Base-by-base conservation (phyloP, 192 early-diverging fungal species). In the Chytriomyces hyalinus region DNA sequence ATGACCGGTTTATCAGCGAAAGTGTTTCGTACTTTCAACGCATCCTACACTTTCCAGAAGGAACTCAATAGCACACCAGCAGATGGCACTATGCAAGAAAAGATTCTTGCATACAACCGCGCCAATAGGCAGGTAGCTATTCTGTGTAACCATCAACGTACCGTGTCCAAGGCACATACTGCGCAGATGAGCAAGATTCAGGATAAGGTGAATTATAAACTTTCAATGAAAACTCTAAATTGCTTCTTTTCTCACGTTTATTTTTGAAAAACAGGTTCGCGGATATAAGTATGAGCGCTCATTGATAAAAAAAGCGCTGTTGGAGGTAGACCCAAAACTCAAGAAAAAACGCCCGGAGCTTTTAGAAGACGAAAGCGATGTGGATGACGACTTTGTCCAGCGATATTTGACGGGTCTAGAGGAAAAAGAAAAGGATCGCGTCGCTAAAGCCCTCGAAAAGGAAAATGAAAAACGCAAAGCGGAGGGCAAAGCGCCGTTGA, bases 21-120 rank as follows among this genome's bases (percentile, higher is more conserved):
- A 82, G 97, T 99, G 15, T 99, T 99, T 86, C 96, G 97, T 94
- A 99, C 97, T 26, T 97, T 90, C 83, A 99, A 99, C 77, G 97
- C 97, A 6, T 97, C 96, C 15, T 85, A 87, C 73, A 95, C 94
- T 4, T 97, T 97, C 87, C 95, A 97, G 84, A 85, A 94, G 63
- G 91, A 99, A 83, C 86, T 98, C 28, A 67, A 90, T 11, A 80
- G 85, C 73, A 97, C 94, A 13, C 90, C 91, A 1, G 68, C 59
- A 6, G 81, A 91, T 11, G 94, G 92, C 20, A 88, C 92, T 0
- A 71, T 93, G 15, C 84, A 87, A 1, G 96, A 99, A 68, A 98
- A 97, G 83, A 76, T 98, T 3, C 87, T 96, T 0, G 92, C 95
- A 0, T 99, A 95, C 80, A 96, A 98, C 80, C 90, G 94, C 6